Base-by-base conservation (phyloP, 257 asterid species). In the Gentiana macrophylla region DNA sequence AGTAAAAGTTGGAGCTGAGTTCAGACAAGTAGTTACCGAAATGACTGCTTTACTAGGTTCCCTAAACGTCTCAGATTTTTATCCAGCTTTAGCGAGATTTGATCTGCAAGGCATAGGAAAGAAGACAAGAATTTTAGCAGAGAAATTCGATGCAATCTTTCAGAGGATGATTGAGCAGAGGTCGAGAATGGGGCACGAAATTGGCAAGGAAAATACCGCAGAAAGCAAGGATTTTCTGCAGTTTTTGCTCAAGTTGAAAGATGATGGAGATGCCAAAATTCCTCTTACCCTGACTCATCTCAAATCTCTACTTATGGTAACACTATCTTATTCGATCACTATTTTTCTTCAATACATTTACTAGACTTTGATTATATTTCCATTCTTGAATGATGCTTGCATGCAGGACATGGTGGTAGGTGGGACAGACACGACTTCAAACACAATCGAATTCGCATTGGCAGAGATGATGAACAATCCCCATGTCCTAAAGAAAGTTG, bases 221-320 rank as follows among this genome's bases (percentile, higher is more conserved):
- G 45, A 38, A 38, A 38, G 7, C 45, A 8, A 38, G 8, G 45
- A 38, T 38, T 38, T 38, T 66, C 53, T 84, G 71, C 81, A 80
- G 59, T 56, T 80, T 49, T 10, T 84, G 58, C 57, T 81, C 57
- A 38, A 70, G 65, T 49, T 81, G 52, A 77, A 62, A 62, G 81
- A 81, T 8, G 70, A 62, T 4, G 75, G 56, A 38, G 79, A 71
- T 67, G 68, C 70, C 4, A 79, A 79, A 56, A 59, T 67, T 8
- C 75, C 82, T 32, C 62, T 84, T 3, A 77, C 81, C 38, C 77
- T 72, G 69, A 62, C 71, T n/a, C 83, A 84, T 57, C 70, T 84
- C 36, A 80, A 81, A 73, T 75, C 86, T 59, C 50, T 81, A 32
- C 77, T 79, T 65, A 79, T 77, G 87, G 90, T 80, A 73, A 13